These are phyloP conservation scores for Russula dissimulans DNA, from an alignment of 768 basidiomycete genomes.

Conservation along the genomic window DNA sequence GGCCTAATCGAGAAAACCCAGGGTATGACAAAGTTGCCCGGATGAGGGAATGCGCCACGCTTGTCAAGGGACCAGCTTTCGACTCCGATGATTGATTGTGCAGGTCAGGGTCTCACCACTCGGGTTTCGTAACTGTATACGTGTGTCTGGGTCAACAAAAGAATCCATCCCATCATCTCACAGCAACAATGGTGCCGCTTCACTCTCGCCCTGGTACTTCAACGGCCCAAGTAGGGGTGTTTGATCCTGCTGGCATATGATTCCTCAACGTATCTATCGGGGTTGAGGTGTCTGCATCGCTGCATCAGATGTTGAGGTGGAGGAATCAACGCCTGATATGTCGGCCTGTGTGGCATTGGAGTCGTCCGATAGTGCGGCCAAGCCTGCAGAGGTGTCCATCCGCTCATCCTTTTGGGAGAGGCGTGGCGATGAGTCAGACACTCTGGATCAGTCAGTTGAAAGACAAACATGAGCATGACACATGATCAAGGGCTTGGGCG, in stretches of 20 bases:
- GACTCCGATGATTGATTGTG: no score
- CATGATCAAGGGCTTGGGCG: conserved; percentile 1
- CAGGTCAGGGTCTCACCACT: no score
- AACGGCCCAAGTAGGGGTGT: conserved; percentile 49
- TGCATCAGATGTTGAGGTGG: conserved; percentile 13
- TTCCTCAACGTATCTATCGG: conserved; percentile 54
- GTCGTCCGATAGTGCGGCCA: conserved; percentile 14
- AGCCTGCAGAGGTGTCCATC: conserved; percentile 18
- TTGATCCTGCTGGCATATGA: conserved; percentile 51
- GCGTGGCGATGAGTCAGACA: background rate
- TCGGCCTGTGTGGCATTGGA: conserved; percentile 13
- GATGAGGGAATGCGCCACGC: no score
- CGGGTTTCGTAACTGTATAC: no score
- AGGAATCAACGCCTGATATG: conserved; percentile 14
- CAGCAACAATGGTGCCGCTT: conserved; percentile 65
- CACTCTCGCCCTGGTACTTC: conserved; percentile 54
- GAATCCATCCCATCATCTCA: no score
- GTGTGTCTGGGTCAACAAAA: no score
- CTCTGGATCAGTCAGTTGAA: background rate
- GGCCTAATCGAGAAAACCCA: no score
- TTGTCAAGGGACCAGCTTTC: no score
- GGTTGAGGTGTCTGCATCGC: conserved; percentile 48
- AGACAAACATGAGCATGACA: background rate
- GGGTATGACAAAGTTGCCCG: no score
- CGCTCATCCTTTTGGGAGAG: conserved; percentile 21